These are phyloP conservation scores for Helichrysum umbraculigerum DNA, from an alignment of 129 eudicot genomes.

Conservation along the genomic window DNA sequence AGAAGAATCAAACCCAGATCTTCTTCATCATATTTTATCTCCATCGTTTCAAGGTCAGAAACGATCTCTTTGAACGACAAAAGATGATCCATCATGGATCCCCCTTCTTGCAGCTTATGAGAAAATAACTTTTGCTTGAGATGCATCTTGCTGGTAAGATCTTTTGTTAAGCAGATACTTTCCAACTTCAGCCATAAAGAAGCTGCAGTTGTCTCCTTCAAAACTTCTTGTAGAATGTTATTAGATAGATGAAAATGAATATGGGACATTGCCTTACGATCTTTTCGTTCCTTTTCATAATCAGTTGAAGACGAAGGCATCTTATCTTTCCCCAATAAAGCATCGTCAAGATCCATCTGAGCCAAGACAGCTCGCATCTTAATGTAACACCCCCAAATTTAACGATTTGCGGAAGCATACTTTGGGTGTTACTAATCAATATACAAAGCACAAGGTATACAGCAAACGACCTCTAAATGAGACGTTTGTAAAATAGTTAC, in stretches of 20 bases:
- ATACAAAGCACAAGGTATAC: too few relatives aligned
- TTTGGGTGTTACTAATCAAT: too few relatives aligned
- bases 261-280: constrained; percentile 2
- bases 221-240: constrained; percentile 4
- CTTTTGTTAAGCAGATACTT: background rate
- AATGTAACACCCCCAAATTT: too few relatives aligned
- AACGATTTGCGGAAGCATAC: too few relatives aligned
- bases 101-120: constrained; percentile 11
- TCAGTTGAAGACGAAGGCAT: background rate
- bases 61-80: background rate
- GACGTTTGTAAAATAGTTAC: too few relatives aligned
- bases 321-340: background rate
- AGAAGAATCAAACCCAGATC: too few relatives aligned
- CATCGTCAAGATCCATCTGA: background rate
- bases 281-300: background rate
- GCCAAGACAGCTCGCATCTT: constrained; percentile 8
- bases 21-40: constrained; percentile 12
- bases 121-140: constrained; percentile 5
- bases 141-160: constrained; percentile 16
- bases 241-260: constrained; percentile 15
- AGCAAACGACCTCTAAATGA: too few relatives aligned
- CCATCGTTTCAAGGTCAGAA: background rate
- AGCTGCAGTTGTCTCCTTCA: background rate
- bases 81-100: constrained; percentile 8
- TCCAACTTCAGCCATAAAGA: constrained; percentile 2